Evolutionary conservation across 2,329 filamentous ascomycete genomes (phyloP), one percentile per base, ranked within the genome.

Genomic region (Ilyonectria sp.): DNA sequence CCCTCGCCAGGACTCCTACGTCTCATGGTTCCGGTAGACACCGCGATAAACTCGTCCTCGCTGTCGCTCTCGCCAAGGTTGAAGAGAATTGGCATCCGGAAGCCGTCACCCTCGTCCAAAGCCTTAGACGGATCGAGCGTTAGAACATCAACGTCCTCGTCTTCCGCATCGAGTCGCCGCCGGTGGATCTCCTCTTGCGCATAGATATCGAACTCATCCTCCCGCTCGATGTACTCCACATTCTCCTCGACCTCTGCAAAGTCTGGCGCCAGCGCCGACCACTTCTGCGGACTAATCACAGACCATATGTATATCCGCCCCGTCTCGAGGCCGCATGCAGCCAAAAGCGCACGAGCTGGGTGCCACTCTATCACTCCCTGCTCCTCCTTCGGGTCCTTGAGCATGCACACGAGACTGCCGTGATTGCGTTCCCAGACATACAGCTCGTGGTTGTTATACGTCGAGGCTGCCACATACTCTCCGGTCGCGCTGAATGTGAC

Each of bases 241-340:
- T 99, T 99, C 82, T 99, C 96, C 81, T 99, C 96, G 15, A 99
- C 94, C 81, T 99, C 96, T 46, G 92, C 93, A 80, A 99, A 99
- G 81, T 99, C 97, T 0, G 96, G 96, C 6, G 97, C 97, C 33
- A 99, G 87, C 2, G 96, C 95, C 17, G 95, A 98, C 97, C 96
- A 99, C 75, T 96, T 93, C 78, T 99, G 97, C 10, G 96, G 95
- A 61, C 94, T 96, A 46, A 95, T 91, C 62, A 98, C 96, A 6
- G 94, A 95, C 96, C 96, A 99, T 37, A 97, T 93, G 82, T 97
- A 97, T 77, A 99, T 94, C 61, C 93, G 90, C 7, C 96, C 96
- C 0, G 93, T 95, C 81, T 99, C 97, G 6, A 98, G 86, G 4
- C 96, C 95, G 71, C 95, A 97, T 17, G 95, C 96, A 4, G 94